These are phyloP conservation scores for Torrubiella hemipterigena DNA, from an alignment of 2,329 filamentous ascomycete genomes.

Conservation along the genomic window DNA sequence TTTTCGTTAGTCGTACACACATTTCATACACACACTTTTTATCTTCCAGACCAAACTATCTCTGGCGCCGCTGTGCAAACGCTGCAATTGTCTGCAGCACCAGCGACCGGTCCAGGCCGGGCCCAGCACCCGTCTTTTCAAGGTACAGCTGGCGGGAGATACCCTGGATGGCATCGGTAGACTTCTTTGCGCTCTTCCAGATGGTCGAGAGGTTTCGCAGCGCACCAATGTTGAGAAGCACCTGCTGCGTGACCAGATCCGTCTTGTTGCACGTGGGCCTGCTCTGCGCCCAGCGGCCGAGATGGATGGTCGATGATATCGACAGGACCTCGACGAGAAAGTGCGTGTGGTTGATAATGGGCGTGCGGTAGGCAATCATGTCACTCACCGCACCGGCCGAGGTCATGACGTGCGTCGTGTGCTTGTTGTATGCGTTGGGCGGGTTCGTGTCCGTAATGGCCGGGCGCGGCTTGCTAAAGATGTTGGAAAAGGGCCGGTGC, in stretches of 20 bases:
- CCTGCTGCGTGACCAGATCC: background rate
- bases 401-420: constrained; percentile 63
- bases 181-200: too few species aligned
- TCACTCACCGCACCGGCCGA: constrained; percentile 68
- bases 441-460: constrained; percentile 46
- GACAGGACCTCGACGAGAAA: constrained; percentile 76
- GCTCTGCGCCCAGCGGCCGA: constrained; percentile 74
- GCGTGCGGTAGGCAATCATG: constrained; percentile 60
- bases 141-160: too few species aligned
- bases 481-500: constrained; percentile 67
- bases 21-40: too few species aligned
- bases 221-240: background rate
- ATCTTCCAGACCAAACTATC: too few species aligned
- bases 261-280: too few species aligned
- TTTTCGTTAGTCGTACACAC: too few species aligned
- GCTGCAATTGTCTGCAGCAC: too few species aligned
- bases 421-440: constrained; percentile 60
- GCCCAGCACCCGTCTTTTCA: too few species aligned
- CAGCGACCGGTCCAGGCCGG: too few species aligned
- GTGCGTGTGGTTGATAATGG: constrained; percentile 62
- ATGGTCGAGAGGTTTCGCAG: background rate
- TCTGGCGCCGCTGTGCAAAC: too few species aligned
- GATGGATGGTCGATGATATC: constrained; percentile 66
- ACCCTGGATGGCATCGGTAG: too few species aligned
- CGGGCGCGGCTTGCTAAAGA: too few species aligned